These are phyloP conservation scores for Holtermanniella nyarrowii DNA, from an alignment of 768 basidiomycete species.

Conservation along the genomic window DNA sequence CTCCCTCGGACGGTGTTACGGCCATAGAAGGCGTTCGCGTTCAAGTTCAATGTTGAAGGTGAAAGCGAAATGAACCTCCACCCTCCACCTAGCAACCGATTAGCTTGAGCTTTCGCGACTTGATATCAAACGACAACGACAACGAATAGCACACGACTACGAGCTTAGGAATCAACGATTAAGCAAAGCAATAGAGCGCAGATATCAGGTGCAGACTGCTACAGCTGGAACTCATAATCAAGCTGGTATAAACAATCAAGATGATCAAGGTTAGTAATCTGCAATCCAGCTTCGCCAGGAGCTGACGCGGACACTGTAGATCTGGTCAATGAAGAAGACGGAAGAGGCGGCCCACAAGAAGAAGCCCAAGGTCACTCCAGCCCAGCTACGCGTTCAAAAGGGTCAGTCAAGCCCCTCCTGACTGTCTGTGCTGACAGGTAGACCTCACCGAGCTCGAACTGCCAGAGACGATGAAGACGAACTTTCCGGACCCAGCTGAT, in stretches of 20 bases:
- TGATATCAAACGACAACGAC: no score
- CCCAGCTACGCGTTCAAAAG: conserved; percentile 99
- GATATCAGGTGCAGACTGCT: no score
- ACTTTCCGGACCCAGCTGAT: conserved; percentile 85
- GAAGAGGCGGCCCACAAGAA: conserved; percentile 95
- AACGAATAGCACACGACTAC: no score
- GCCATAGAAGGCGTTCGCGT: neutral
- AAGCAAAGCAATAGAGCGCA: neutral
- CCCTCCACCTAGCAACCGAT: no score
- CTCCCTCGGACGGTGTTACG: neutral
- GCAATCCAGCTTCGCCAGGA: neutral
- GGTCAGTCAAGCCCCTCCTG: conserved; percentile 51
- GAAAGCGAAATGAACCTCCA: no score
- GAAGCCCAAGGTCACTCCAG: conserved; percentile 96
- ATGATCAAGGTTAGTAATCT: conserved; percentile 35
- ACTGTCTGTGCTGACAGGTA: conserved; percentile 42
- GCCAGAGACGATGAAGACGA: conserved; percentile 88
- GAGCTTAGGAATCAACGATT: no score
- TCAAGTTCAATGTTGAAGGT: no score
- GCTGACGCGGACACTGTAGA: conserved; percentile 47
- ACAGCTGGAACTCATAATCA: neutral
- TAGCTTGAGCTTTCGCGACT: no score
- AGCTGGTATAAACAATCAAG: no score
- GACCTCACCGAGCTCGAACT: conserved; percentile 95
- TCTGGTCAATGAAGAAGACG: conserved; percentile 99